Conservation (phyloP, 352 stramenopile species). For the Pythium monospermum region DNA sequence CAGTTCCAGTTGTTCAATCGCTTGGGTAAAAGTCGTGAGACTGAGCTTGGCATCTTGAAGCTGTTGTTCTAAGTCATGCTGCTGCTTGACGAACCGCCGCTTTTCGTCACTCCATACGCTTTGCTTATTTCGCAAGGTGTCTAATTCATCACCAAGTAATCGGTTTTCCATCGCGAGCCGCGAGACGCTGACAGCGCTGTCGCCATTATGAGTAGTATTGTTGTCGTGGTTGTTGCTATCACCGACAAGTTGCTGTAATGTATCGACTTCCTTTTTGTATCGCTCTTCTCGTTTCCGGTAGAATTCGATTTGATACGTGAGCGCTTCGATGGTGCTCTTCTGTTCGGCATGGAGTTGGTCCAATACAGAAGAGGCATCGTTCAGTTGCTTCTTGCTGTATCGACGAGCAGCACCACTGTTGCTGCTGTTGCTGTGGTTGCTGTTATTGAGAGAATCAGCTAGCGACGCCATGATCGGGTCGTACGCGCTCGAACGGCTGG, state of each 20-base stretch:
- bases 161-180: constrained; percentile 54
- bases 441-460: neutral
- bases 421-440: neutral
- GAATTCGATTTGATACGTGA: constrained; percentile 73
- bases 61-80: constrained; percentile 50
- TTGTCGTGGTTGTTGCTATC: constrained; percentile 15
- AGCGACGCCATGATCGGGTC: constrained; percentile 2
- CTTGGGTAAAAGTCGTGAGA: constrained; percentile 55
- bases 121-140: constrained; percentile 36
- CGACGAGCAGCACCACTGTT: neutral
- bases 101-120: constrained; percentile 38
- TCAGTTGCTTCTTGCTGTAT: constrained; percentile 4
- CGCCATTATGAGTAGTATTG: too few relatives aligned
- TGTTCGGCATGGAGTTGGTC: constrained; percentile 78
- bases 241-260: constrained; percentile 30
- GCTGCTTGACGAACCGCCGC: constrained; percentile 34
- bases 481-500: constrained; percentile 5
- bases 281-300: constrained; percentile 72
- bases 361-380: constrained; percentile 42
- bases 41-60: constrained; percentile 50
- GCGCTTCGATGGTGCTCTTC: constrained; percentile 77
- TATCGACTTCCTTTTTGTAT: constrained; percentile 55
- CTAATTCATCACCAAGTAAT: constrained; percentile 51
- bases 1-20: constrained; percentile 70
- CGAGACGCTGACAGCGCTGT: constrained; percentile 23